phyloP scores from a whole-genome alignment of 1,284 basidiomycete genomes.

The Cutaneotrichosporon sp. region DNA sequence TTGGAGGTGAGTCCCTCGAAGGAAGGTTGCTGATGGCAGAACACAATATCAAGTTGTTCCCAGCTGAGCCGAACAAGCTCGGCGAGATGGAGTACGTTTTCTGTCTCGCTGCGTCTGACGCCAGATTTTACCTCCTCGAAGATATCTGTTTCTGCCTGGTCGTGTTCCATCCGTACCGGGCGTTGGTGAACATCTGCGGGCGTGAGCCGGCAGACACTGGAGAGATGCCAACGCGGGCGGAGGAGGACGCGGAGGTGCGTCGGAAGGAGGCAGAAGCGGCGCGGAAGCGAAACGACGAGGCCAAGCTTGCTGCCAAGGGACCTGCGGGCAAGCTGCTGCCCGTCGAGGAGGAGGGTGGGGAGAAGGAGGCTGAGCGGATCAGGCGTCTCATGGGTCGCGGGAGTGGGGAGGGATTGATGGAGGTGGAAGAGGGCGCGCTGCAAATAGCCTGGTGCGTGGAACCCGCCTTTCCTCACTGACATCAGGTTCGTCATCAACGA shows the following conservation, averaged over 20 bases:
- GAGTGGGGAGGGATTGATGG: conserved; percentile 45
- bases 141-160: conserved; percentile 93
- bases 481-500: conserved; percentile 95
- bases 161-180: conserved; percentile 90
- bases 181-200: conserved; percentile 69
- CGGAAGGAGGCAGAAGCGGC: conserved; percentile 26
- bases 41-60: conserved; percentile 68
- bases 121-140: conserved; percentile 81
- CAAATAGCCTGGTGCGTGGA: conserved; percentile 52
- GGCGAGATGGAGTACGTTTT: conserved; percentile 78
- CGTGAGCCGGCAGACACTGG: conserved; percentile 47
- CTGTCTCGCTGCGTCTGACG: background rate
- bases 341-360: conserved; percentile 21
- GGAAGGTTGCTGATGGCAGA: conserved; percentile 44
- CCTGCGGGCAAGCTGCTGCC: conserved; percentile 4
- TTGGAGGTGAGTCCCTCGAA: conserved; percentile 58
- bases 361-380: conserved; percentile 36
- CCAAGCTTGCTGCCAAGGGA: conserved; percentile 6
- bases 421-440: conserved; percentile 51
- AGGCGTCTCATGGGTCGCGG: conserved; percentile 43
- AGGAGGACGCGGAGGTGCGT: conserved; percentile 41
- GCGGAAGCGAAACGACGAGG: conserved; percentile 33
- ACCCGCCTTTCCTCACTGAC: background rate
- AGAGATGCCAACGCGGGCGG: conserved; percentile 32
- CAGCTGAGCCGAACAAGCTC: conserved; percentile 79